Evolutionary conservation across 2,329 filamentous ascomycete genomes (phyloP).

Genomic region (Fusarium newnesense): DNA sequence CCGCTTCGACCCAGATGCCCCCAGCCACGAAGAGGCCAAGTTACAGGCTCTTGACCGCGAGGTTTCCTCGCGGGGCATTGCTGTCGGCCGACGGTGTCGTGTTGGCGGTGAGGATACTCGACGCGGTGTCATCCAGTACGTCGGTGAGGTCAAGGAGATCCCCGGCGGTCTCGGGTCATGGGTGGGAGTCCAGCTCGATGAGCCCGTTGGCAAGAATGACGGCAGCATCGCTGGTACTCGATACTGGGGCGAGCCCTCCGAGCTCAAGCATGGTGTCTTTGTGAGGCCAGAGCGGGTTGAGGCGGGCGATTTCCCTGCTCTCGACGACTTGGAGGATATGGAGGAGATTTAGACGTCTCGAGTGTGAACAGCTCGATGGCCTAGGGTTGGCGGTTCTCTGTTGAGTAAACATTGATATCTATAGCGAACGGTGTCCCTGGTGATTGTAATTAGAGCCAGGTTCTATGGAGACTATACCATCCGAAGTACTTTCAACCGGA

Average conservation of each 20-base stretch:
- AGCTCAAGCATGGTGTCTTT: conserved; percentile 79
- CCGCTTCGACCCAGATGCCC: conserved; percentile 89
- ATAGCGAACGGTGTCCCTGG: neutral
- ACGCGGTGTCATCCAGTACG: conserved; percentile 76
- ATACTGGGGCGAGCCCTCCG: conserved; percentile 75
- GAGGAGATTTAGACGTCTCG: conserved; percentile 69
- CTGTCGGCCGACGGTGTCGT: conserved; percentile 70
- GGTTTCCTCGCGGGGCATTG: conserved; percentile 74
- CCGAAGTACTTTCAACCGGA: neutral
- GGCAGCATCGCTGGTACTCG: conserved; percentile 73
- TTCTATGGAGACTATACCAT: too few relatives aligned
- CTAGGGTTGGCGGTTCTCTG: neutral
- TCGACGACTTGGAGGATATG: conserved; percentile 81
- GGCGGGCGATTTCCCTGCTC: conserved; percentile 75
- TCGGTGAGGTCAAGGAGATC: conserved; percentile 80
- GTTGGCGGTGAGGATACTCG: conserved; percentile 74
- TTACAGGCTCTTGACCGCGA: conserved; percentile 75
- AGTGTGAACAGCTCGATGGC: neutral
- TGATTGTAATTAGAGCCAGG: neutral
- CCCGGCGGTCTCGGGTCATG: conserved; percentile 72
- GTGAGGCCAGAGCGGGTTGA: conserved; percentile 82
- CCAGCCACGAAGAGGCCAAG: conserved; percentile 77
- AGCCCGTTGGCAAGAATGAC: conserved; percentile 86
- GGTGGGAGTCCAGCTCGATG: conserved; percentile 80
- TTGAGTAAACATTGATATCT: neutral